Percentiles rank a stretch among this genome's conserved stretches.
phyloP scores from a whole-genome alignment of 768 basidiomycete genomes.

The Lentinula edodes region DNA sequence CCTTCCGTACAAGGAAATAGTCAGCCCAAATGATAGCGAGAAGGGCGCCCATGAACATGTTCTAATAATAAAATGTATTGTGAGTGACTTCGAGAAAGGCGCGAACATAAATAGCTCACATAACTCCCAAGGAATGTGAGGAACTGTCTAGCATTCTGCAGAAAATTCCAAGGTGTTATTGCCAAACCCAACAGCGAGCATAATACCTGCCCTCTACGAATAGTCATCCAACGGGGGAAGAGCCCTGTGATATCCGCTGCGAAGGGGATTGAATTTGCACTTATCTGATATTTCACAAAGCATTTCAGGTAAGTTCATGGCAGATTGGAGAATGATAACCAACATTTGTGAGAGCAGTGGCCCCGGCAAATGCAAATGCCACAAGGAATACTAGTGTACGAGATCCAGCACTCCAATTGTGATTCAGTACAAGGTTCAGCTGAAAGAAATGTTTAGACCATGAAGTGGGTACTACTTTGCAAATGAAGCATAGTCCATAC shows the following conservation, averaged over 20 bases:
- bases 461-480: too few relatives aligned
- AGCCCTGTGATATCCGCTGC: slow-evolving; percentile 17
- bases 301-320: too few relatives aligned
- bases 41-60: slow-evolving; percentile 3
- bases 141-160: slow-evolving; percentile 3
- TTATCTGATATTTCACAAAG: background rate
- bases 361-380: slow-evolving; percentile 13
- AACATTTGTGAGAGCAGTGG: slow-evolving; percentile 12
- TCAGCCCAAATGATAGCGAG: background rate
- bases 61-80: background rate
- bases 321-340: background rate
- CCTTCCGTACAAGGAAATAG: slow-evolving; percentile 3
- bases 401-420: slow-evolving; percentile 14
- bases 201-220: slow-evolving; percentile 17
- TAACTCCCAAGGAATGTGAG: slow-evolving; percentile 1
- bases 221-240: slow-evolving; percentile 15
- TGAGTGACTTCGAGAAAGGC: background rate
- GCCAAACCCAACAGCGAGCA: slow-evolving; percentile 17
- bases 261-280: slow-evolving; percentile 12
- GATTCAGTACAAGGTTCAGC: slow-evolving; percentile 9
- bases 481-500: too few relatives aligned
- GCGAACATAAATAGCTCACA: background rate
- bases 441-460: too few relatives aligned
- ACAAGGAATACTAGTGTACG: slow-evolving; percentile 16
- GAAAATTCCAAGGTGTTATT: slow-evolving; percentile 18